A percentile compares a stretch with the other conserved stretches of the same genome.
Evolutionary conservation across 495 filamentous ascomycete species (phyloP).

Genomic region (Xylaria palmicola): DNA sequence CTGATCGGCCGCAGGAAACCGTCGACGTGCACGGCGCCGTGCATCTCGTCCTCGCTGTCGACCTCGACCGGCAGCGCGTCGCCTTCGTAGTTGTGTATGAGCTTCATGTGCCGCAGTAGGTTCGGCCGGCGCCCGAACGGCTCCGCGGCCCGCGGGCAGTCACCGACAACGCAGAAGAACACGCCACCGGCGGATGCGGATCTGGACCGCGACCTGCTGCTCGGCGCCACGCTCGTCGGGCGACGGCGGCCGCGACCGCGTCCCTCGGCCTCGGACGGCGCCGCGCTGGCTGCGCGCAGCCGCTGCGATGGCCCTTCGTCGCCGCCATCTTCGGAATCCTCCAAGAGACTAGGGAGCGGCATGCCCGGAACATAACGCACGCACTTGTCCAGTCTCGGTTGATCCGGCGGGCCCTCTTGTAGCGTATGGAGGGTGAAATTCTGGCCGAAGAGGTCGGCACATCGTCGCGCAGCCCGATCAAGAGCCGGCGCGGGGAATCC

Average conservation of each 20-base stretch:
- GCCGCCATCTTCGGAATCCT: conserved; percentile 29
- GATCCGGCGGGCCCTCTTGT: conserved; percentile 37
- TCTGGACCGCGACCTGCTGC: conserved; percentile 14
- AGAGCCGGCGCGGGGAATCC: conserved; percentile 64
- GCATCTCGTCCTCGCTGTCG: conserved; percentile 51
- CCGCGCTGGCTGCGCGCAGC: background rate
- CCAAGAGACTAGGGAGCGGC: conserved; percentile 30
- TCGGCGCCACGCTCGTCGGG: background rate
- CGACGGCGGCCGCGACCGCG: background rate
- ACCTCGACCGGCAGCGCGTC: conserved; percentile 22
- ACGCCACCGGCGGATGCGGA: background rate
- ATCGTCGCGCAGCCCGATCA: conserved; percentile 64
- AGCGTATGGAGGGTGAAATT: conserved; percentile 60
- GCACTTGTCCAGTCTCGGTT: conserved; percentile 9
- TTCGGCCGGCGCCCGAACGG: conserved; percentile 31
- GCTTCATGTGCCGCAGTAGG: conserved; percentile 35
- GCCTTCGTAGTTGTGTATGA: conserved; percentile 33
- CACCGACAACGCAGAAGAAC: conserved; percentile 30
- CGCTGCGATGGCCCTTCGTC: conserved; percentile 19
- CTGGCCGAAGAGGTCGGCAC: conserved; percentile 67
- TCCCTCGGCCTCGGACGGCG: background rate
- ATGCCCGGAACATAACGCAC: conserved; percentile 37
- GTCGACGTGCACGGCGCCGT: conserved; percentile 53
- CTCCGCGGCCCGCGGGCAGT: conserved; percentile 29
- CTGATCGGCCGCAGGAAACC: conserved; percentile 48